These are phyloP conservation scores for Cinnamomum micranthum DNA, from an alignment of 164 flowering plant species.

Conservation along the genomic window DNA sequence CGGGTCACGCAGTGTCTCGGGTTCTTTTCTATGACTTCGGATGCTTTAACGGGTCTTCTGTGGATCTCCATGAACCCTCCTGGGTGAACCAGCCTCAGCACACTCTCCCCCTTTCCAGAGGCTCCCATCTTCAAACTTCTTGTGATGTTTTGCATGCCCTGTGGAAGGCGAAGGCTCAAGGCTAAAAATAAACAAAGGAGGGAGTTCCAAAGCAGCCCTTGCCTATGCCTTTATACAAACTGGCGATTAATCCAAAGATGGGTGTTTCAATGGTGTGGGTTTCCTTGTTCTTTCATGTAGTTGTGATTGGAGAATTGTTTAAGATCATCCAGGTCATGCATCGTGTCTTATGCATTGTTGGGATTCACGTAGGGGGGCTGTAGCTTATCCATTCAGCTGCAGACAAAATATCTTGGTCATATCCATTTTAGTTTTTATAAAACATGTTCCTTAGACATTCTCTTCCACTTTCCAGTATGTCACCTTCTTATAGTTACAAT, in stretches of 20 bases:
- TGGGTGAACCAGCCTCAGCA: conserved; percentile 53
- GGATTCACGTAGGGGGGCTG: too few relatives aligned
- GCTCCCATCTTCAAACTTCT: conserved; percentile 15
- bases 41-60: conserved; percentile 34
- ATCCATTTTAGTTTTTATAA: too few relatives aligned
- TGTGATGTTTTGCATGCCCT: not conserved
- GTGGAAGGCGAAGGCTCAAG: not conserved
- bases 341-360: too few relatives aligned
- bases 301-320: too few relatives aligned
- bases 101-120: conserved; percentile 14
- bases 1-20: conserved; percentile 59
- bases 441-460: too few relatives aligned
- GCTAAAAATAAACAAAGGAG: not conserved
- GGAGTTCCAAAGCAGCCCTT: not conserved
- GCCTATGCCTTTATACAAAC: not conserved
- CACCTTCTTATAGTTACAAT: too few relatives aligned
- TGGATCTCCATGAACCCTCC: conserved; percentile 44
- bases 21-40: conserved; percentile 45
- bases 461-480: too few relatives aligned
- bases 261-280: not conserved
- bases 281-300: not conserved
- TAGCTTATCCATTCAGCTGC: too few relatives aligned
- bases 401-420: too few relatives aligned
- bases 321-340: too few relatives aligned
- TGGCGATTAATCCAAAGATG: not conserved